Percentiles rank a stretch among this genome's conserved stretches.
phyloP scores from a whole-genome alignment of 148 eudicot species.

The Vaccinium macrocarpon region DNA sequence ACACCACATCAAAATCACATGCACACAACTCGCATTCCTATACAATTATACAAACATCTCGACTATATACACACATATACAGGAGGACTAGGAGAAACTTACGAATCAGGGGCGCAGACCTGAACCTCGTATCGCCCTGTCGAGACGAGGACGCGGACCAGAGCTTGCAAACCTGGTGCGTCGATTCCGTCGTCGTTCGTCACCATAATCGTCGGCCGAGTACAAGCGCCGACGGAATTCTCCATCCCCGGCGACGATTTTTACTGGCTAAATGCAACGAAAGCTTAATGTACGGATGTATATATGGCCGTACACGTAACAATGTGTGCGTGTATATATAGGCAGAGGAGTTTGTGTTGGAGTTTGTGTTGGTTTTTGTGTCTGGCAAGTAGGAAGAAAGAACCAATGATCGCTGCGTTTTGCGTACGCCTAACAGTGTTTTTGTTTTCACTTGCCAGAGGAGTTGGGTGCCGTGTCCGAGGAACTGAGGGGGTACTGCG shows the following conservation, averaged over 20 bases:
- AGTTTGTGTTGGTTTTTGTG: not conserved
- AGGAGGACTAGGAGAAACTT: slow-evolving; percentile 14
- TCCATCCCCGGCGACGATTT: slow-evolving; percentile 31
- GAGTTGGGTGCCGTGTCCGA: too few species aligned
- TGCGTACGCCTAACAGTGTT: not conserved
- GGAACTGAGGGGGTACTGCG: too few species aligned
- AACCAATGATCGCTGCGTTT: not conserved
- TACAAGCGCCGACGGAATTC: not conserved
- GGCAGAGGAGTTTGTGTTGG: not conserved
- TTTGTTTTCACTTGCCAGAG: too few species aligned
- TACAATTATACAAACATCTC: not conserved
- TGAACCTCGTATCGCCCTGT: slow-evolving; percentile 53
- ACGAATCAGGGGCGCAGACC: slow-evolving; percentile 95
- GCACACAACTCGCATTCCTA: not conserved
- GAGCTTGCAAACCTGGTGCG: slow-evolving; percentile 78
- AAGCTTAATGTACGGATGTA: not conserved
- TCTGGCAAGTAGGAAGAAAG: not conserved
- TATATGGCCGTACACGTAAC: not conserved
- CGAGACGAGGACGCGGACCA: slow-evolving; percentile 71
- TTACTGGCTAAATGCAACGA: not conserved
- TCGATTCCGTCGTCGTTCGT: slow-evolving; percentile 96
- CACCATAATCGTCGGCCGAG: slow-evolving; percentile 66
- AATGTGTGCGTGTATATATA: not conserved
- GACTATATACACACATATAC: not conserved
- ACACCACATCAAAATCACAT: slow-evolving; percentile 1